Evolutionary conservation across 140 eudicot species (phyloP).

Genomic region (Senecio squalidus): DNA sequence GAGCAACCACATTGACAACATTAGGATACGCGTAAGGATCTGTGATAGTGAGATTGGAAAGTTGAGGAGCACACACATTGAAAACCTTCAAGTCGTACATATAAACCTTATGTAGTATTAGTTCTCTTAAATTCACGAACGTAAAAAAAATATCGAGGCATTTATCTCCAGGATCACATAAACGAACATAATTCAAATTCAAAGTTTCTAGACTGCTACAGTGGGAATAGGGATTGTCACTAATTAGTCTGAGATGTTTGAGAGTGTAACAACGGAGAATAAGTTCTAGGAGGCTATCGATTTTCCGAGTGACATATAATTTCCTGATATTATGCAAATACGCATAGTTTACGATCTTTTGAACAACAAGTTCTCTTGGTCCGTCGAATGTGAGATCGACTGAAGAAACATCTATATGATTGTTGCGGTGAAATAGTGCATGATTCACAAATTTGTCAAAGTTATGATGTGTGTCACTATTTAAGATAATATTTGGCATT

Average conservation of each 20-base stretch:
- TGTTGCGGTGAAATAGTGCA: not conserved
- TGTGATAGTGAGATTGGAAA: not conserved
- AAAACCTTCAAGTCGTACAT: not conserved
- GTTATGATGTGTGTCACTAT: not conserved
- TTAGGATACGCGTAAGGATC: not conserved
- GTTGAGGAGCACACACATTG: constrained; percentile 1
- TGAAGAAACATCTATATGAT: not conserved
- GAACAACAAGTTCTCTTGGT: not conserved
- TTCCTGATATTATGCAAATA: not conserved
- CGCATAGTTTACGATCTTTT: not conserved
- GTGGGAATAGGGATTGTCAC: no score
- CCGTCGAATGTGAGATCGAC: not conserved
- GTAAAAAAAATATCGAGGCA: not conserved
- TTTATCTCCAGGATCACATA: not conserved
- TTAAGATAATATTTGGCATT: not conserved
- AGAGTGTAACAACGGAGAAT: not conserved
- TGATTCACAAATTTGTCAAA: not conserved
- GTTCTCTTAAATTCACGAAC: not conserved
- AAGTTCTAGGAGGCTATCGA: not conserved
- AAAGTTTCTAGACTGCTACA: not conserved
- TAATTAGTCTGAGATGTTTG: constrained; percentile 1
- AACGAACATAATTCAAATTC: not conserved
- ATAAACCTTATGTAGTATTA: not conserved
- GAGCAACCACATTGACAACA: not conserved
- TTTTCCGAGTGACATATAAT: not conserved